phyloP scores from a whole-genome alignment of 2,329 filamentous ascomycete genomes.

The Domatiomyces catenatus region DNA sequence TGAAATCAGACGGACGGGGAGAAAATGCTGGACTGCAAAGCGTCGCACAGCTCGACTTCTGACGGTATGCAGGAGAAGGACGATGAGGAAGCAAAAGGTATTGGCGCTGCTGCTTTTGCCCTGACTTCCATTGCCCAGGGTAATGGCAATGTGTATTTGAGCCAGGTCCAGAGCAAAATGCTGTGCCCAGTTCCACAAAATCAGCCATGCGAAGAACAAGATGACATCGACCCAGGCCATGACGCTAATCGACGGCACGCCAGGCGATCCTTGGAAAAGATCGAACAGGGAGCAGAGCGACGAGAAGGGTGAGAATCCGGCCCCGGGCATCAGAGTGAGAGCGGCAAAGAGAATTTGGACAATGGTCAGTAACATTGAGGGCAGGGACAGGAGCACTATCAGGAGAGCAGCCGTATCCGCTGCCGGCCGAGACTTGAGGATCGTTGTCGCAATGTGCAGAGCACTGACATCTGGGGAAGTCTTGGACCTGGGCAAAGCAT shows the following conservation, averaged over 20 bases:
- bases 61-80: conserved; percentile 31
- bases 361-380: conserved; percentile 70
- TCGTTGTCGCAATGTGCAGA: conserved; percentile 65
- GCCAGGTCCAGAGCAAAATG: conserved; percentile 78
- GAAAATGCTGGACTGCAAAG: conserved; percentile 32
- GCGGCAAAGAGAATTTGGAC: conserved; percentile 88
- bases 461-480: conserved; percentile 57
- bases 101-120: conserved; percentile 33
- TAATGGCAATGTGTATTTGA: conserved; percentile 84
- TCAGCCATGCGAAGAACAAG: conserved; percentile 71
- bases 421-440: conserved; percentile 76
- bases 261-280: conserved; percentile 75
- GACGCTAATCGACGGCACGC: conserved; percentile 71
- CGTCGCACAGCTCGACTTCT: conserved; percentile 34
- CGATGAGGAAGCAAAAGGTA: conserved; percentile 30
- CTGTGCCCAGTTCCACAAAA: conserved; percentile 74
- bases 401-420: conserved; percentile 93
- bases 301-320: conserved; percentile 50
- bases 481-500: conserved; percentile 52
- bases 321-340: conserved; percentile 77
- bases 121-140: conserved; percentile 60
- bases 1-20: conserved; percentile 30
- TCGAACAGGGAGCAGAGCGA: conserved; percentile 68
- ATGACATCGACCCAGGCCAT: conserved; percentile 71
- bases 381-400: conserved; percentile 85